These are phyloP conservation scores for Chytriomyces sp. DNA, from an alignment of 192 early-diverging fungal genomes.

Conservation along the genomic window DNA sequence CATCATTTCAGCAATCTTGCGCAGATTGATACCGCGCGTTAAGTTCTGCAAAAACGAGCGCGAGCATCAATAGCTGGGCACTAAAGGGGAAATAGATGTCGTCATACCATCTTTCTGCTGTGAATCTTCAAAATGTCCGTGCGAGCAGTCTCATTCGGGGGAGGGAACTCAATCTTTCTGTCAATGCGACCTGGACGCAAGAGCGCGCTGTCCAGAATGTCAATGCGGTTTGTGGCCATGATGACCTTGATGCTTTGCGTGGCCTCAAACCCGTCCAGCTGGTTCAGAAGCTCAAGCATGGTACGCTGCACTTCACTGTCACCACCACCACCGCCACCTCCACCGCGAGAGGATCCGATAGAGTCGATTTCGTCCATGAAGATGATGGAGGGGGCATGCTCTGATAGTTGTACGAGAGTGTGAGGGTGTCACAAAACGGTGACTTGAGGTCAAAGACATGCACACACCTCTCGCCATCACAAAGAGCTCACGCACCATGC, in stretches of 20 bases:
- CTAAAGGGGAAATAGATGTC: neutral
- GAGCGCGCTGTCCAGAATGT: slow-evolving; percentile 94
- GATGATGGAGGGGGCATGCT: slow-evolving; percentile 97
- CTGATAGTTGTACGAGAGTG: slow-evolving; percentile 27
- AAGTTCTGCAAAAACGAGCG: slow-evolving; percentile 62
- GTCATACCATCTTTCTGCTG: slow-evolving; percentile 53
- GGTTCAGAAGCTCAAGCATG: slow-evolving; percentile 98
- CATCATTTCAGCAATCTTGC: slow-evolving; percentile 91
- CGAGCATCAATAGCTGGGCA: slow-evolving; percentile 58
- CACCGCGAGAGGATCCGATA: slow-evolving; percentile 93
- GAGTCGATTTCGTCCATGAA: slow-evolving; percentile 99
- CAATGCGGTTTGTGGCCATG: slow-evolving; percentile 98
- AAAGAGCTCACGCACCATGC: slow-evolving; percentile 98
- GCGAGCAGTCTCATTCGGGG: slow-evolving; percentile 93
- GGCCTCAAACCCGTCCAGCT: slow-evolving; percentile 92
- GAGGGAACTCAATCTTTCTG: slow-evolving; percentile 98
- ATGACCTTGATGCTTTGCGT: slow-evolving; percentile 75
- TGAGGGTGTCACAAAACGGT: neutral
- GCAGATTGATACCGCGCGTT: slow-evolving; percentile 87
- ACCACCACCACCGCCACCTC: slow-evolving; percentile 85
- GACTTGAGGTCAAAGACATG: neutral
- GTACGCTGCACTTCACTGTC: slow-evolving; percentile 99
- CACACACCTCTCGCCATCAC: slow-evolving; percentile 76
- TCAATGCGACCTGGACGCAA: slow-evolving; percentile 94
- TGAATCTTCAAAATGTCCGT: slow-evolving; percentile 97